Conservation (phyloP, 179 eudicot species). For the Drosera spatulata region DNA sequence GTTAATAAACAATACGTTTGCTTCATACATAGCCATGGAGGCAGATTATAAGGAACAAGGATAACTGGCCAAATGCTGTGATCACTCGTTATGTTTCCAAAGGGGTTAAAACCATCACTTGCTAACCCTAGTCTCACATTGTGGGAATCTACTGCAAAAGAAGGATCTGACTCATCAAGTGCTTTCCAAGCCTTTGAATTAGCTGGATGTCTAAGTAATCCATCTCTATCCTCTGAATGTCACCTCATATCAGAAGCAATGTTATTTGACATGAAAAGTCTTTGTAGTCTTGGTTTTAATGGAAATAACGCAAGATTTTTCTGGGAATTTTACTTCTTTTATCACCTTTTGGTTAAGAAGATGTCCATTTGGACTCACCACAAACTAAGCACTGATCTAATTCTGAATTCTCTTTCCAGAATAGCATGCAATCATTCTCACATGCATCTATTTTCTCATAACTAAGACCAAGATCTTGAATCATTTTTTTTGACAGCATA, state of each 20-base stretch:
- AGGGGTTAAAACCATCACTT: slow-evolving; percentile 2
- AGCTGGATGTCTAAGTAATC: slow-evolving; percentile 1
- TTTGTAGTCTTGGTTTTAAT: slow-evolving; percentile 5
- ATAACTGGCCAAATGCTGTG: background rate
- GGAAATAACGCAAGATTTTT: slow-evolving; percentile 3
- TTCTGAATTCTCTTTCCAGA: background rate
- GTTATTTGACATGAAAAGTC: background rate
- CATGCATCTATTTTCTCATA: background rate
- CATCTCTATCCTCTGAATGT: background rate
- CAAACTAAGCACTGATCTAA: background rate
- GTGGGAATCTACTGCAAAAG: background rate
- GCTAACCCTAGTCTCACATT: slow-evolving; percentile 4
- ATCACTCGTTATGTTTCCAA: background rate
- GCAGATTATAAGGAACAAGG: background rate
- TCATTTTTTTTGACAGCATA: background rate
- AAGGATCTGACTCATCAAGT: background rate
- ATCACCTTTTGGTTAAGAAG: background rate
- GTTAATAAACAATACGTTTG: background rate
- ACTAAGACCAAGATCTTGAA: background rate
- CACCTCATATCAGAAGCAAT: slow-evolving; percentile 4
- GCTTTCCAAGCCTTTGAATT: slow-evolving; percentile 4
- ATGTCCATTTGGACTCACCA: background rate
- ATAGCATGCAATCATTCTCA: background rate
- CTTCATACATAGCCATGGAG: slow-evolving; percentile 1
- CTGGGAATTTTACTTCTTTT: too few species aligned